phyloP scores from a whole-genome alignment of 2,329 filamentous ascomycete species.

The Allantophomopsis lycopodina region DNA sequence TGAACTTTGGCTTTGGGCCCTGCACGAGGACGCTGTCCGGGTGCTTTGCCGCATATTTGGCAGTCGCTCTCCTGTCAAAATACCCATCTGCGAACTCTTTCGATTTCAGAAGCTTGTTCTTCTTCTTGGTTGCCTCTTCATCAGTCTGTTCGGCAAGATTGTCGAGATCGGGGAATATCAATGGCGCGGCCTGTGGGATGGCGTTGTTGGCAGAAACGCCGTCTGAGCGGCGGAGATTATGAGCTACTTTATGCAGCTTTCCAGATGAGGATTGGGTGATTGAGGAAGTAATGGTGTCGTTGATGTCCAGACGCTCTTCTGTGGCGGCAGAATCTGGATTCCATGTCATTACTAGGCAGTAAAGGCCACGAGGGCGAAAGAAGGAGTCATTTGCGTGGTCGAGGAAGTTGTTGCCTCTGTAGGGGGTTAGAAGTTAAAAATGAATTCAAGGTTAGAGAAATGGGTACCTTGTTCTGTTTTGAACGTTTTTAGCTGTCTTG shows the following conservation, averaged over 20 bases:
- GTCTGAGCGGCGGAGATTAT: too few species aligned
- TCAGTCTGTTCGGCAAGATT: not conserved
- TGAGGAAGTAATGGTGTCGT: constrained; percentile 16
- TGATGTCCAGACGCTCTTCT: constrained; percentile 17
- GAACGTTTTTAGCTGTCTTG: constrained; percentile 23
- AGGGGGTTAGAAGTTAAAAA: constrained; percentile 2
- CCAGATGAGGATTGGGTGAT: not conserved
- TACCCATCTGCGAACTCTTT: constrained; percentile 5
- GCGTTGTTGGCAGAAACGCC: too few species aligned
- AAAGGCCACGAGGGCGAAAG: constrained; percentile 41
- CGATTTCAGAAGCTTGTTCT: constrained; percentile 2
- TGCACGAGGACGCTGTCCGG: constrained; percentile 3
- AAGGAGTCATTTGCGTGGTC: constrained; percentile 39
- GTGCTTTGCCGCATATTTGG: constrained; percentile 6
- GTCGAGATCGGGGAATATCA: constrained; percentile 18
- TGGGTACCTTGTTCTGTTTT: constrained; percentile 9
- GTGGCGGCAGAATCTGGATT: constrained; percentile 22
- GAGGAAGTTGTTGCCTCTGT: constrained; percentile 33
- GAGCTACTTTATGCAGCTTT: too few species aligned
- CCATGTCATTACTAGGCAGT: constrained; percentile 39
- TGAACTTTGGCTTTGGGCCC: constrained; percentile 18
- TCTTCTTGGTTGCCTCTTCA: constrained; percentile 4
- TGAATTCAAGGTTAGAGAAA: not conserved
- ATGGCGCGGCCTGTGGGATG: constrained; percentile 19
- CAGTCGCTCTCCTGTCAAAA: constrained; percentile 6